Percentiles rank a stretch among this genome's conserved stretches.
Conservation (phyloP, 495 filamentous ascomycete species). For the Letharia lupina region DNA sequence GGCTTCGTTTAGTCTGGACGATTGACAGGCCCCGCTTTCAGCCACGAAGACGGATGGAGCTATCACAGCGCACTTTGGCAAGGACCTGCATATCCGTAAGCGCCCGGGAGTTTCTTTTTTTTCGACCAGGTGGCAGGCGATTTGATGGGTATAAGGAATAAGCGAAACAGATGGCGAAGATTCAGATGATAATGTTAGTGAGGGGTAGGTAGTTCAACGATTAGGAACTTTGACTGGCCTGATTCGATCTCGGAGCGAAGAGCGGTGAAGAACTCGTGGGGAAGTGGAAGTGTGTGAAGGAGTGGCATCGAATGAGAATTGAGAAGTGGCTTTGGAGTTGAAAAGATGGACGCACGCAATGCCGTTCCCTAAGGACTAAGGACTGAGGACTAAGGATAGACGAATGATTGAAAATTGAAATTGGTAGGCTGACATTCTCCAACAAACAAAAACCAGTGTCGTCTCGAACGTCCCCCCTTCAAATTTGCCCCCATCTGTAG, state of each 20-base stretch:
- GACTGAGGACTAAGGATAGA: not conserved
- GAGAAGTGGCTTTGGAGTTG: not conserved
- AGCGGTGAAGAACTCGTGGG: conserved; percentile 10
- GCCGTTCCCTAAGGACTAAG: not conserved
- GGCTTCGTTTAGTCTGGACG: not conserved
- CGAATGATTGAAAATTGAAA: not conserved
- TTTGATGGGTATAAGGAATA: not conserved
- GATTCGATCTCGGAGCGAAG: not conserved
- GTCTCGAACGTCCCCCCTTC: not conserved
- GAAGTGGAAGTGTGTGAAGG: not conserved
- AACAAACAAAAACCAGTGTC: not conserved
- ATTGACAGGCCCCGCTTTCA: not conserved
- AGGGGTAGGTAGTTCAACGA: not conserved
- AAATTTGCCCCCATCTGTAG: not conserved
- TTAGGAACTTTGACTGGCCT: not conserved
- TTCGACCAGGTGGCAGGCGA: not conserved
- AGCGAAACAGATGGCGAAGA: not conserved
- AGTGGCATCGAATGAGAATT: conserved; percentile 4
- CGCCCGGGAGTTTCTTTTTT: not conserved
- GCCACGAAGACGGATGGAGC: not conserved
- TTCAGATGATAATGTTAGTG: not conserved
- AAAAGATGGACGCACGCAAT: conserved; percentile 10
- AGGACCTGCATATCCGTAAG: conserved; percentile 7
- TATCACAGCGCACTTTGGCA: not conserved
- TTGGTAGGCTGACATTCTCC: not conserved